These are phyloP conservation scores for Asparagopsis taxiformis DNA, from an alignment of 31 red algal species.

Conservation along the genomic window DNA sequence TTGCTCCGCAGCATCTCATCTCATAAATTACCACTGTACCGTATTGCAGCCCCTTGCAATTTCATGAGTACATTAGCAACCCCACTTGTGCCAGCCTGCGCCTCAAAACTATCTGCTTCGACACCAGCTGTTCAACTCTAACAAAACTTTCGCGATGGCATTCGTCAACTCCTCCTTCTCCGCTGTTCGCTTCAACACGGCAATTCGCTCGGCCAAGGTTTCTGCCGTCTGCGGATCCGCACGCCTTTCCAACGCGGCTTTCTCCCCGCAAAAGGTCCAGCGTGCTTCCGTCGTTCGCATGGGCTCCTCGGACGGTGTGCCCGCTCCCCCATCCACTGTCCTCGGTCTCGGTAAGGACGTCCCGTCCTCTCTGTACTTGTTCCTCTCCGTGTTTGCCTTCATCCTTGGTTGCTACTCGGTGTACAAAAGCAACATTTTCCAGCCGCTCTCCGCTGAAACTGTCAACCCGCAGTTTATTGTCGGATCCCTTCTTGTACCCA, in stretches of 20 bases:
- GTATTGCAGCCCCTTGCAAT: too few relatives aligned
- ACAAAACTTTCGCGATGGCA: neutral
- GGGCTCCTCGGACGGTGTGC: slow-evolving; percentile 47
- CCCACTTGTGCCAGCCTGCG: too few relatives aligned
- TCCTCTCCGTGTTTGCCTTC: slow-evolving; percentile 61
- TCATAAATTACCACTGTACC: too few relatives aligned
- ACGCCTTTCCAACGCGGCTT: slow-evolving; percentile 2
- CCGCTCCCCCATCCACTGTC: slow-evolving; percentile 64
- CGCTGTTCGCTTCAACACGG: neutral
- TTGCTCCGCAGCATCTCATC: too few relatives aligned
- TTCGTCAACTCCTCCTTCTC: slow-evolving; percentile 1
- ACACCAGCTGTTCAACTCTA: too few relatives aligned
- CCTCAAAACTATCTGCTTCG: too few relatives aligned
- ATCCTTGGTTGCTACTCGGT: slow-evolving; percentile 74
- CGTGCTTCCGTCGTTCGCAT: slow-evolving; percentile 20
- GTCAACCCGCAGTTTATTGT: slow-evolving; percentile 92
- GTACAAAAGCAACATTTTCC: slow-evolving; percentile 79
- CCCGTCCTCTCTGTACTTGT: slow-evolving; percentile 76
- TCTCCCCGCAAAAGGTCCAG: neutral
- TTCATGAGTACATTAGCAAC: too few relatives aligned
- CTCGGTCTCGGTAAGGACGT: slow-evolving; percentile 94
- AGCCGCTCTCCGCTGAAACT: slow-evolving; percentile 46
- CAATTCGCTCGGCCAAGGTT: slow-evolving; percentile 5
- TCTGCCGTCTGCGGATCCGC: neutral
- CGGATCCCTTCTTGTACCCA: slow-evolving; percentile 78